Conservation (phyloP, 495 filamentous ascomycete species). For the Annulohypoxylon maeteangense region DNA sequence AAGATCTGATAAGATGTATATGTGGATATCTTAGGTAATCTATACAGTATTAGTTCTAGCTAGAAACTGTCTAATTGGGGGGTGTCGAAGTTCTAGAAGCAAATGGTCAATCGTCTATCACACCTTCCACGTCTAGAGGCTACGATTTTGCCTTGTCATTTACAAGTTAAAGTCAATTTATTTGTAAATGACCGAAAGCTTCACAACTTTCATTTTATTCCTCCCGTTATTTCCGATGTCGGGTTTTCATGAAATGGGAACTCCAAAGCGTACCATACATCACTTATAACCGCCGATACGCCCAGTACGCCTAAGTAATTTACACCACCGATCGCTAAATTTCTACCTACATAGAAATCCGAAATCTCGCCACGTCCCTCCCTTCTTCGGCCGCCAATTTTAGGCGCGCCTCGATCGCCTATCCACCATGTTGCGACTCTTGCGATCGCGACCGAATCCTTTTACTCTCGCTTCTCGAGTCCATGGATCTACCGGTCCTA, state of each 20-base stretch:
- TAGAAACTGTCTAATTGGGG: constrained; percentile 1
- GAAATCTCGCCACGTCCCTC: constrained; percentile 14
- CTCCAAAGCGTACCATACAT: not conserved
- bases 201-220: not conserved
- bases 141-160: constrained; percentile 29
- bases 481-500: constrained; percentile 13
- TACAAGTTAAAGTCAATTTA: not conserved
- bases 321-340: not conserved
- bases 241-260: constrained; percentile 1
- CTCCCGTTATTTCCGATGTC: not conserved
- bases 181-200: not conserved
- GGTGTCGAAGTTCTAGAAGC: constrained; percentile 35
- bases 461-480: constrained; percentile 26
- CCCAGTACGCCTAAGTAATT: not conserved
- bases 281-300: not conserved
- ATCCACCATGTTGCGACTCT: constrained; percentile 52
- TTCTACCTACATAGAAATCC: not conserved
- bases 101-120: constrained; percentile 4
- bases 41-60: not conserved
- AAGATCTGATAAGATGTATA: constrained; percentile 17
- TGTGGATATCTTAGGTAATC: not conserved
- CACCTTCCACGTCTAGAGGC: constrained; percentile 17
- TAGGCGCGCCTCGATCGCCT: constrained; percentile 48
- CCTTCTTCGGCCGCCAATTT: constrained; percentile 48
- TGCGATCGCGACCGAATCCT: constrained; percentile 43